A percentile compares a stretch with the other conserved stretches of the same genome.
These are phyloP conservation scores for Aureobasidium zeae DNA, from an alignment of 2,329 filamentous ascomycete genomes.

Conservation along the genomic window DNA sequence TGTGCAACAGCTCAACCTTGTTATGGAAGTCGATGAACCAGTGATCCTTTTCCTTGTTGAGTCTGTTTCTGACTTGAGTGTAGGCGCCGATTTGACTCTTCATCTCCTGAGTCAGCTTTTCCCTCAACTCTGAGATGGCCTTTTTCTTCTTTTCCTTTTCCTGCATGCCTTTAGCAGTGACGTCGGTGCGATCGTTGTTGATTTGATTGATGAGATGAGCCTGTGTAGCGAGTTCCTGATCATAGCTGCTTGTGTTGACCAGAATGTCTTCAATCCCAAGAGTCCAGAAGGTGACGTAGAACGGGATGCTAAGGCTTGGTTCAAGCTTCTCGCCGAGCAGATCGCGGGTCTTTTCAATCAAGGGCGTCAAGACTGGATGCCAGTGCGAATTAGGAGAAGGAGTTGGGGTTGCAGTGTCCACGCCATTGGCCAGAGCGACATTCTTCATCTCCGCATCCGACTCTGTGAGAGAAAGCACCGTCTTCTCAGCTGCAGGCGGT, in stretches of 20 bases:
- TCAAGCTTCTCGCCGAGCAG: constrained; percentile 55
- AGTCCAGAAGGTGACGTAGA: constrained; percentile 90
- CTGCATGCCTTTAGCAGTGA: constrained; percentile 55
- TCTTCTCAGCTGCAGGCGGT: constrained; percentile 13
- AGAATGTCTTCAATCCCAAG: constrained; percentile 73
- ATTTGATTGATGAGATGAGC: constrained; percentile 58
- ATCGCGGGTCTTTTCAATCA: constrained; percentile 60
- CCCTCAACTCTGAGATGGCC: constrained; percentile 57
- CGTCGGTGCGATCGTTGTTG: constrained; percentile 62
- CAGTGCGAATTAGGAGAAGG: constrained; percentile 33
- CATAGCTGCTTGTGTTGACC: constrained; percentile 68
- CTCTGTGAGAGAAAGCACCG: constrained; percentile 6
- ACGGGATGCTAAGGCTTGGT: constrained; percentile 63
- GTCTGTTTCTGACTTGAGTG: constrained; percentile 55
- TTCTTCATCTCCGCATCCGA: constrained; percentile 16
- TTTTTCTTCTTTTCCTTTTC: constrained; percentile 64
- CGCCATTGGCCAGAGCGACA: constrained; percentile 7
- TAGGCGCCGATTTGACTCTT: constrained; percentile 60
- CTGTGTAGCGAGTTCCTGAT: constrained; percentile 61
- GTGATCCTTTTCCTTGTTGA: constrained; percentile 64
- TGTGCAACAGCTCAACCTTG: constrained; percentile 58
- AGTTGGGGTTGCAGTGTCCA: constrained; percentile 13
- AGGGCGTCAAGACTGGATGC: constrained; percentile 61
- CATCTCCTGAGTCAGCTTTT: constrained; percentile 63
- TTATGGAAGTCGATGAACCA: constrained; percentile 65